A percentile compares a stretch with the other conserved stretches of the same genome.
Conservation (phyloP, 176 grass and related monocot genomes). For the Oryza meyeriana region DNA sequence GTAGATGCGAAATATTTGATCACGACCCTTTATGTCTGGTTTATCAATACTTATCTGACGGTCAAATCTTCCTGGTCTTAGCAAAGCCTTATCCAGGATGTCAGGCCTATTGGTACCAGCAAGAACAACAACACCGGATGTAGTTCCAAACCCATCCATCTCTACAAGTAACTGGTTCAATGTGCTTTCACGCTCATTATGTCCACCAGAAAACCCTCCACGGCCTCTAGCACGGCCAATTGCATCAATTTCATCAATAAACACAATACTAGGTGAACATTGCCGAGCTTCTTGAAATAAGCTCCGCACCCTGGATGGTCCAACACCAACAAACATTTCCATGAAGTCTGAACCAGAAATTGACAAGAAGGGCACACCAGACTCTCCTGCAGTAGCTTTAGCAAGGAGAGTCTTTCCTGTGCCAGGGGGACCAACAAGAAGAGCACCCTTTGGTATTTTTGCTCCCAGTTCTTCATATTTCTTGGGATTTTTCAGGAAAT, state of each 20-base stretch:
- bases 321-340: conserved; percentile 99
- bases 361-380: conserved; percentile 81
- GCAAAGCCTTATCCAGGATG: conserved; percentile 89
- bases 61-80: conserved; percentile 94
- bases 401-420: conserved; percentile 96
- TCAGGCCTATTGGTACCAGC: conserved; percentile 94
- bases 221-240: conserved; percentile 78
- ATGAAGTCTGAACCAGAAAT: conserved; percentile 92
- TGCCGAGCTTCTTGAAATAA: conserved; percentile 89
- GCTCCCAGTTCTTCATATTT: conserved; percentile 94
- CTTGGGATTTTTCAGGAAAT: conserved; percentile 94
- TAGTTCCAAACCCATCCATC: conserved; percentile 98
- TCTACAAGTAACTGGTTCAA: conserved; percentile 94
- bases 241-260: conserved; percentile 96
- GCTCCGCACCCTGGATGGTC: conserved; percentile 77
- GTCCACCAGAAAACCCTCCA: conserved; percentile 63
- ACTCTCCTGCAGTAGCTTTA: conserved; percentile 94
- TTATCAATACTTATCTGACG: conserved; percentile 89
- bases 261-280: conserved; percentile 83
- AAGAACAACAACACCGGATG: conserved; percentile 77
- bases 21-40: conserved; percentile 85
- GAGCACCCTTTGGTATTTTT: conserved; percentile 96
- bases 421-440: conserved; percentile 83
- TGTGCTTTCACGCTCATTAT: conserved; percentile 84
- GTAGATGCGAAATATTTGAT: conserved; percentile 90